Base-by-base conservation (phyloP, 2,329 filamentous ascomycete genomes). In the Lasiodiplodia theobromae region DNA sequence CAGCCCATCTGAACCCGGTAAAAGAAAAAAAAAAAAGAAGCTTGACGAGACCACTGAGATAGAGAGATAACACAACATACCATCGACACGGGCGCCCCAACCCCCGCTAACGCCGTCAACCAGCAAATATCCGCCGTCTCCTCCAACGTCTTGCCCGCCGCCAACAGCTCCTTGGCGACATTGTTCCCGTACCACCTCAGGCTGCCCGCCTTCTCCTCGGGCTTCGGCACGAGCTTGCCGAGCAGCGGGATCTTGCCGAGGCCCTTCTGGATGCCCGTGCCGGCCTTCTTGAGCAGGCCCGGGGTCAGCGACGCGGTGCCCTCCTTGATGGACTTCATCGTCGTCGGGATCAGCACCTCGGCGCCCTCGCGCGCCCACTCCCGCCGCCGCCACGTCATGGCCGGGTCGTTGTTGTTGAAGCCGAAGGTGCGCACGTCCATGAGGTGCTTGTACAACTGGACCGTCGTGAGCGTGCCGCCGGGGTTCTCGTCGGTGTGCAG, bases 361-460 rank as follows among this genome's bases (percentile, higher is more conserved):
- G 74, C 78, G 49, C 79, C 78, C 65, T 84, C 81, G 44, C 78
- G 78, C 0, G 83, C 82, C 6, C 77, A 78, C 44, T 80, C 78
- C 5, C 83, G 80, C 2, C 83, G 82, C 58, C 80, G 82, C 79
- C 82, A 85, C 1, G 83, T 79, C 71, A 84, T 79, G 0, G 73
- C 84, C 0, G 83, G 81, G 64, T 86, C 84, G 40, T 80, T 82
- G 72, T 85, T 84, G 71, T 84, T 83, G 47, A 82, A 80, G 16
- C 81, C 82, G 78, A 80, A 85, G 67, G 79, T 77, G 40, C 83
- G 82, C 28, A 86, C 76, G 67, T 84, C 77, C 21, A 83, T 72
- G 25, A 85, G 74, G 23, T 80, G 71, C 1, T 75, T 76, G 75
- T 88, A 87, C 71, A 89, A 75, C 76, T 88, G 86, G 38, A 86